Evolutionary conservation across 2,329 filamentous ascomycete genomes (phyloP), one percentile per base, ranked within the genome.

Genomic region (Microcyclospora tardicrescens): DNA sequence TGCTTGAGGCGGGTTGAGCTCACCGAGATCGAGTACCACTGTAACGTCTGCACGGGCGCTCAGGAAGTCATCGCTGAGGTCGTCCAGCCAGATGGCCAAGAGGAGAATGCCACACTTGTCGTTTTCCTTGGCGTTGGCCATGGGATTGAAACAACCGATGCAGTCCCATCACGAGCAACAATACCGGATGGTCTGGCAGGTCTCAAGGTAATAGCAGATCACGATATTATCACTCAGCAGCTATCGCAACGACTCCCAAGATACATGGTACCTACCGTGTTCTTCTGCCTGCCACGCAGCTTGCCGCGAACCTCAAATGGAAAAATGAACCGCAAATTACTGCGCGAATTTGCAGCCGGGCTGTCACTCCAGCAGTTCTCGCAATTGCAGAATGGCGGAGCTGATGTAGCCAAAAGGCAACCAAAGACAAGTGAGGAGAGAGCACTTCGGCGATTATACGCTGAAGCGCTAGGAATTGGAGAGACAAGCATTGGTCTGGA

Each of bases 121-220:
- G 28, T n/a, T 30, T 30, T 30, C n/a, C 10, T 30, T n/a, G 10
- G 28, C n/a, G 10, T 30, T 30, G 10, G n/a, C 28, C n/a, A 30
- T n/a, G n/a, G 28, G n/a, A 10, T 30, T 30, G 28, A 30, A 30
- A n/a, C n/a, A 30, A 10, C 10, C 35, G 47, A 43, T n/a, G n/a
- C n/a, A n/a, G n/a, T n/a, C n/a, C n/a, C n/a, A n/a, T n/a, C 32
- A 38, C n/a, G 14, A 11, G 27, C 24, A 38, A 29, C 16, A 11
- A 13, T 29, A 28, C 24, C 12, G n/a, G n/a, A n/a, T n/a, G n/a
- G n/a, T n/a, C n/a, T n/a, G 3, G 15, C 16, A 13, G 33, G 8
- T 30, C 6, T 6, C 16, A 33, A 30, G 10, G 10, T 10, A 10
- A 30, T 10, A 30, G 28, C 28, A 10, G 28, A 10, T n/a, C 28